Evolutionary conservation across 1,139 yeast genomes (phyloP), one percentile per base, ranked within the genome.

Genomic region (Arxiozyma slooffiae): DNA sequence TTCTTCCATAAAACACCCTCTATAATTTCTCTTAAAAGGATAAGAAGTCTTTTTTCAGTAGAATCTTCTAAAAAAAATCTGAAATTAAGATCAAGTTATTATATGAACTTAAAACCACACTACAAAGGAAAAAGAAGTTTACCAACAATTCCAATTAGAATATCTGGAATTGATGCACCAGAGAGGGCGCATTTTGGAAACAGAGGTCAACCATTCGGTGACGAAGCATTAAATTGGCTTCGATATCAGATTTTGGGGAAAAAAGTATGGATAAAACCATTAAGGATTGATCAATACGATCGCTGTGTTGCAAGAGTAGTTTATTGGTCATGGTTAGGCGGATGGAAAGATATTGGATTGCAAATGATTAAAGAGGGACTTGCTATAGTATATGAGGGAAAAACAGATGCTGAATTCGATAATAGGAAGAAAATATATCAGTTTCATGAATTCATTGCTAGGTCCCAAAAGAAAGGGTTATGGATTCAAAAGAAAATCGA

Each of bases 91-190:
- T 60, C 62, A 2, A 50, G 53, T 14, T 53, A 71, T 38, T 71
- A 79, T 53, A 60, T 71, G 47, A 72, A 67, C 38, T 64, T 81
- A 48, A 56, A 54, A 3, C 60, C 62, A 1, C 57, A 58, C 2
- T 60, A 55, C 41, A 80, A 79, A 58, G 81, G 80, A 57, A 76
- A 79, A 60, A 78, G 87, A 2, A 70, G 79, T 30, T 51, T 64
- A 16, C 61, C 66, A 9, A 67, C 70, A 75, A 78, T 67, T 26
- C 57, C 70, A 68, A 79, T 94, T 16, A 73, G 99, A 47, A 69
- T 92, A 36, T 85, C 95, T 67, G 99, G 97, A 0, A 82, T 92
- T n/a, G 99, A 92, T 72, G 98, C 99, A 0, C 99, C 99, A 1
- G 99, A 92, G 64, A 71, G 95, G 42, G 79, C 95, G 1, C 97